Percentiles rank a stretch among this genome's conserved stretches.
These are phyloP conservation scores for Ogataea chonburiensis DNA, from an alignment of 805 yeast genomes.

Conservation along the genomic window DNA sequence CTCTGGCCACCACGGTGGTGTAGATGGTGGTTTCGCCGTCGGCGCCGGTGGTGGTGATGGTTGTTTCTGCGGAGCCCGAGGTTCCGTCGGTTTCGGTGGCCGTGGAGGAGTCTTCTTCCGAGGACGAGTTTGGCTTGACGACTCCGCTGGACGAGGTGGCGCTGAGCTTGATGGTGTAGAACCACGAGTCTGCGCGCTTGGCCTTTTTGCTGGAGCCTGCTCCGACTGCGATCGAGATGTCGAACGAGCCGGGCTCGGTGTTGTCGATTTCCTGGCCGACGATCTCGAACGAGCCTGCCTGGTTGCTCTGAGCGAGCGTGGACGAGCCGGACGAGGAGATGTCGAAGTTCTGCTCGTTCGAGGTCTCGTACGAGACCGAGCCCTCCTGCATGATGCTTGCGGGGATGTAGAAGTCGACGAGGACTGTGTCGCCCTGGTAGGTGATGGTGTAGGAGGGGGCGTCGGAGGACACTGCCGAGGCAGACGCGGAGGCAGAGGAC, in stretches of 20 bases:
- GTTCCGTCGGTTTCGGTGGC: conserved; percentile 1
- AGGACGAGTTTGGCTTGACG: conserved; percentile 5
- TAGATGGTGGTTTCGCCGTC: conserved; percentile 1
- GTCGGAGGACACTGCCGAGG: conserved; percentile 5
- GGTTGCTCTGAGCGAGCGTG: conserved; percentile 3
- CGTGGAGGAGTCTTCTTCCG: not conserved
- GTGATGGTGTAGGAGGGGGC: conserved; percentile 12
- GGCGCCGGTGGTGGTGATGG: conserved; percentile 7
- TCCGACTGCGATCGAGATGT: conserved; percentile 8
- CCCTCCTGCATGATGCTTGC: conserved; percentile 9
- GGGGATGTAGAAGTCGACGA: conserved; percentile 11
- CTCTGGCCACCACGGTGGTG: conserved; percentile 2
- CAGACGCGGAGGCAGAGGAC: not conserved
- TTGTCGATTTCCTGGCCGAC: conserved; percentile 11
- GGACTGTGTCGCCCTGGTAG: conserved; percentile 7
- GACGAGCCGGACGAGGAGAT: conserved; percentile 3
- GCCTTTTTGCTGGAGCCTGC: conserved; percentile 3
- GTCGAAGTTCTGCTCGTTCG: conserved; percentile 11
- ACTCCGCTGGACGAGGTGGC: conserved; percentile 12
- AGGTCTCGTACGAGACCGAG: conserved; percentile 5
- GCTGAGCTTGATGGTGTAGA: conserved; percentile 8
- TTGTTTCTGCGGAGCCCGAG: not conserved
- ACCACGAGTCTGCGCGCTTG: conserved; percentile 13
- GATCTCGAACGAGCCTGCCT: conserved; percentile 9
- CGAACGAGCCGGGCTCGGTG: conserved; percentile 8